Conservation (phyloP, 225 moss, liverwort and hornwort species). For the Sphagnum tenellum region DNA sequence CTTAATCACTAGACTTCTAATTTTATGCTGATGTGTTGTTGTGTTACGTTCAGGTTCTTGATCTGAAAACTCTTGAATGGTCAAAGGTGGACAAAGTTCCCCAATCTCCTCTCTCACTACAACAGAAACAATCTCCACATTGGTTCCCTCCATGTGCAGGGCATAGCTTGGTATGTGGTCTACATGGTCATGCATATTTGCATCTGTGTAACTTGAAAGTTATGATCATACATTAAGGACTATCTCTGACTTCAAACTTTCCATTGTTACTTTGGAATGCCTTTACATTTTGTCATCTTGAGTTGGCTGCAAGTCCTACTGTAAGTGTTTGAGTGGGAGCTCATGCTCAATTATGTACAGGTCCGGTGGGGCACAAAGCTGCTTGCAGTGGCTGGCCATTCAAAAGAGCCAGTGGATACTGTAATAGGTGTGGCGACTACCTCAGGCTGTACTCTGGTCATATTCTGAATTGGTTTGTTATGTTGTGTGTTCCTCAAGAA, state of each 20-base stretch:
- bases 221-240: too few species aligned
- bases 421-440: slow-evolving; percentile 30
- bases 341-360: slow-evolving; percentile 7
- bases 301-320: too few species aligned
- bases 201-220: too few species aligned
- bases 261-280: too few species aligned
- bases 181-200: too few species aligned
- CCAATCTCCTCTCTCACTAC: slow-evolving; percentile 40
- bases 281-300: too few species aligned
- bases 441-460: neutral
- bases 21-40: too few species aligned
- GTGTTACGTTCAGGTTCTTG: slow-evolving; percentile 36
- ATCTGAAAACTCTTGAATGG: slow-evolving; percentile 72
- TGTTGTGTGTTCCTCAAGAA: too few species aligned
- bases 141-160: slow-evolving; percentile 88
- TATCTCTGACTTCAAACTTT: too few species aligned
- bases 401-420: slow-evolving; percentile 46
- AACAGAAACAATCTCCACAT: slow-evolving; percentile 17
- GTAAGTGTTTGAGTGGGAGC: too few species aligned
- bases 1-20: too few species aligned
- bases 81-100: slow-evolving; percentile 59
- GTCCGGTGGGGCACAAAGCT: slow-evolving; percentile 61
- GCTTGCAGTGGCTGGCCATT: slow-evolving; percentile 75
- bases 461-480: neutral
- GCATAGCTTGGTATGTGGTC: slow-evolving; percentile 46